These are phyloP conservation scores for Solanum medicagineum DNA, from an alignment of 257 asterid species.

Conservation along the genomic window DNA sequence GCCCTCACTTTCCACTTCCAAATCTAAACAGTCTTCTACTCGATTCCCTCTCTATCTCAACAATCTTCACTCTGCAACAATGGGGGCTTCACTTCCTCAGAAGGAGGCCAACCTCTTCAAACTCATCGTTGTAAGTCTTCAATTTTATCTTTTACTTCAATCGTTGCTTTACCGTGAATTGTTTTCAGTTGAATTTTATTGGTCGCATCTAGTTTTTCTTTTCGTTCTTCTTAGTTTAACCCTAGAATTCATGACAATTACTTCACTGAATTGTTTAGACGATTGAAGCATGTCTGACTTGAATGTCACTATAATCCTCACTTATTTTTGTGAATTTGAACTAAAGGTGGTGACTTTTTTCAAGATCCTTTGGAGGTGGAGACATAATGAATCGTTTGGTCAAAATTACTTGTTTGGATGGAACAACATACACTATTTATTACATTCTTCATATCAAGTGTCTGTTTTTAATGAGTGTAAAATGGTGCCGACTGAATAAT, in stretches of 20 bases:
- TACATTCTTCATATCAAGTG: not conserved
- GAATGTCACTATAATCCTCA: not conserved
- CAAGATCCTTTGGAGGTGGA: not conserved
- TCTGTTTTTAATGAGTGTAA: not conserved
- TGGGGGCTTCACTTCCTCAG: conserved; percentile 95
- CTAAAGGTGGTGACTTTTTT: not conserved
- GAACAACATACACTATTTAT: not conserved
- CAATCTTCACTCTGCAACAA: conserved; percentile 5
- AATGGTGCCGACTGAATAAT: not conserved
- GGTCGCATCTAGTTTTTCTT: not conserved
- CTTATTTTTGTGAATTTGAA: not conserved
- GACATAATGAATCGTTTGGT: not conserved
- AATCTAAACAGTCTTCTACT: not conserved
- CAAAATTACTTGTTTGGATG: not conserved
- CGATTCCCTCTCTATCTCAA: not conserved
- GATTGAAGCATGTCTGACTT: not conserved
- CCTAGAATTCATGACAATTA: conserved; percentile 3
- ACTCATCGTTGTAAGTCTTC: conserved; percentile 81
- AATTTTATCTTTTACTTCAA: not conserved
- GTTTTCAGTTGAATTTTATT: conserved; percentile 1
- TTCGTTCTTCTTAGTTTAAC: not conserved
- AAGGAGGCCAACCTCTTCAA: conserved; percentile 97
- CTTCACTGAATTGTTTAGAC: not conserved
- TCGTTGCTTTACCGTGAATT: not conserved
- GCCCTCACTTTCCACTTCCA: not conserved